Evolutionary conservation across 2,329 filamentous ascomycete genomes (phyloP).

Genomic region (Plenodomus tracheiphilus): DNA sequence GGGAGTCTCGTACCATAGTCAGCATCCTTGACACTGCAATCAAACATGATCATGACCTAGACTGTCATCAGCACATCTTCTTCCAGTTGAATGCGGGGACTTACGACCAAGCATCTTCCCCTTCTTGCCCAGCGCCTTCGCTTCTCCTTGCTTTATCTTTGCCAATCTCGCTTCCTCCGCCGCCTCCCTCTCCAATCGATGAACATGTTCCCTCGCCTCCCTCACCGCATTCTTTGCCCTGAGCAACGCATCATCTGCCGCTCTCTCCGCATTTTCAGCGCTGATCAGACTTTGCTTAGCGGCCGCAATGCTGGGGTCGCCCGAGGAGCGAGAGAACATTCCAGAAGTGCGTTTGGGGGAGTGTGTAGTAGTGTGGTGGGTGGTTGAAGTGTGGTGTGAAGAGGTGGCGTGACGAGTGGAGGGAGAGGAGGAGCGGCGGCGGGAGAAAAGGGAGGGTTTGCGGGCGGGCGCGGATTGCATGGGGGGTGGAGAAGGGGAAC

Average conservation of each 20-base stretch:
- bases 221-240: conserved; percentile 62
- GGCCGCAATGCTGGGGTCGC: conserved; percentile 65
- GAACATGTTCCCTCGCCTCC: conserved; percentile 66
- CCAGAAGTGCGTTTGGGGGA: conserved; percentile 37
- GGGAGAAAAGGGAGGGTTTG: conserved; percentile 41
- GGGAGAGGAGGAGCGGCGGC: conserved; percentile 41
- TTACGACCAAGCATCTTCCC: conserved; percentile 64
- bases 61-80: background rate
- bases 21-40: background rate
- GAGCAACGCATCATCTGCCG: conserved; percentile 66
- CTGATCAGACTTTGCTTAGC: conserved; percentile 64
- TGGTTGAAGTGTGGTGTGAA: conserved; percentile 6
- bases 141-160: conserved; percentile 70
- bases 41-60: background rate
- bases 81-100: background rate
- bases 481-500: conserved; percentile 27
- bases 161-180: conserved; percentile 56
- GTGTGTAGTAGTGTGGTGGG: conserved; percentile 23
- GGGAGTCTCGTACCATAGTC: background rate
- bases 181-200: conserved; percentile 66
- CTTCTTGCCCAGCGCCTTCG: conserved; percentile 66
- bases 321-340: conserved; percentile 50
- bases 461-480: conserved; percentile 26
- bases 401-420: conserved; percentile 24
- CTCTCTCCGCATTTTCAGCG: conserved; percentile 66